Conservation (phyloP, 148 eudicot genomes). For the Drosera capensis region DNA sequence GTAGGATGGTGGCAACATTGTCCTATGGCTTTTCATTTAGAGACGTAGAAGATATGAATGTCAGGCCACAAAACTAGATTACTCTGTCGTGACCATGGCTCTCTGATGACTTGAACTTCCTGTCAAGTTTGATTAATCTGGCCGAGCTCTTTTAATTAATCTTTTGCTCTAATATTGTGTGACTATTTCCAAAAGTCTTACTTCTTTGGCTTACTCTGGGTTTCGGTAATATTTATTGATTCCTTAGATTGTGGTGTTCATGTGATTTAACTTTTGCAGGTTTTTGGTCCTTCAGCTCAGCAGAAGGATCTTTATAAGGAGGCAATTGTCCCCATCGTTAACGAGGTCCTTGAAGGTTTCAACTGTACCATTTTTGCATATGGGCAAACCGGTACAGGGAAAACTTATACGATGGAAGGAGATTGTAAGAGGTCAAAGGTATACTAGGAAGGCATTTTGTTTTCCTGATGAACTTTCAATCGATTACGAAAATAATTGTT, state of each 20-base stretch:
- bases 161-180: too few species aligned
- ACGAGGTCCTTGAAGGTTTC: conserved; percentile 92
- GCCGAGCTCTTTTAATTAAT: too few species aligned
- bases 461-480: neutral
- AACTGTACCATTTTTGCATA: conserved; percentile 98
- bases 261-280: conserved; percentile 23
- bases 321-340: conserved; percentile 84
- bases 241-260: neutral
- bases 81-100: too few species aligned
- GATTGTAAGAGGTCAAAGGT: conserved; percentile 89
- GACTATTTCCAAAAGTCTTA: neutral
- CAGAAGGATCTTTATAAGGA: conserved; percentile 85
- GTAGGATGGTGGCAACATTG: too few species aligned
- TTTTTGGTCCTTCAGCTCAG: conserved; percentile 79
- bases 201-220: too few species aligned
- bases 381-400: conserved; percentile 99
- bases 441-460: conserved; percentile 1
- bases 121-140: too few species aligned
- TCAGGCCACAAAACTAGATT: too few species aligned
- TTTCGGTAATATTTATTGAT: neutral
- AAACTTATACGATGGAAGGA: conserved; percentile 99
- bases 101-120: too few species aligned
- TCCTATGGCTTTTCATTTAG: too few species aligned
- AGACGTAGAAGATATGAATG: too few species aligned
- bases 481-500: neutral